Conservation (phyloP, 1,284 basidiomycete species). For the Anthracocystis setariae region DNA sequence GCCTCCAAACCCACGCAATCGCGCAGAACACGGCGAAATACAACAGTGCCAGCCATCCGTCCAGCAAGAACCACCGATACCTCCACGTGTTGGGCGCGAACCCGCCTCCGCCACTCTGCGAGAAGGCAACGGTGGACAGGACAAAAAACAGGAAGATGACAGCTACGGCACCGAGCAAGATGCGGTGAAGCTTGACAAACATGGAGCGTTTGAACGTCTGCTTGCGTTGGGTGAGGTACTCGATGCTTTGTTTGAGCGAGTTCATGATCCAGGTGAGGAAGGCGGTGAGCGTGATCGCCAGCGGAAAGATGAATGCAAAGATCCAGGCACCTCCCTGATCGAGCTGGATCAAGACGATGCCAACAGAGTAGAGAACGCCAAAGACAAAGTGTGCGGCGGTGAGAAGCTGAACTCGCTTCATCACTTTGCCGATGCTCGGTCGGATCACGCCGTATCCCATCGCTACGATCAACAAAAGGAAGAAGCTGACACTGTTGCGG, state of each 20-base stretch:
- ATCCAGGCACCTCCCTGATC: slow-evolving; percentile 72
- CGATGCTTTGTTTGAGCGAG: slow-evolving; percentile 61
- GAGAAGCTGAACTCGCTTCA: slow-evolving; percentile 80
- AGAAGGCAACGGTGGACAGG: slow-evolving; percentile 89
- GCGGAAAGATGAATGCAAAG: slow-evolving; percentile 78
- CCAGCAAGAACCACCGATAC: slow-evolving; percentile 92
- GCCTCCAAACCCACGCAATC: slow-evolving; percentile 92
- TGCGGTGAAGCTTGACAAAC: slow-evolving; percentile 78
- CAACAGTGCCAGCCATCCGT: slow-evolving; percentile 87
- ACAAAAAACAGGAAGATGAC: slow-evolving; percentile 87
- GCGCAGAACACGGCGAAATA: slow-evolving; percentile 75
- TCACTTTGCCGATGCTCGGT: slow-evolving; percentile 80
- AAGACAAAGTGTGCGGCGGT: slow-evolving; percentile 89
- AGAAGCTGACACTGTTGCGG: slow-evolving; percentile 91
- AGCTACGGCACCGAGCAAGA: slow-evolving; percentile 84
- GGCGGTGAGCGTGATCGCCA: slow-evolving; percentile 90
- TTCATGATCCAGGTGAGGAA: slow-evolving; percentile 86
- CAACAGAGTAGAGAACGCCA: slow-evolving; percentile 75
- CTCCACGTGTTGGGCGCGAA: slow-evolving; percentile 94
- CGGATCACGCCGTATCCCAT: slow-evolving; percentile 69
- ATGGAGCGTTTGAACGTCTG: slow-evolving; percentile 65
- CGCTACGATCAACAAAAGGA: slow-evolving; percentile 86
- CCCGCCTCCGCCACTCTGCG: slow-evolving; percentile 87
- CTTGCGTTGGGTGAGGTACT: slow-evolving; percentile 57
- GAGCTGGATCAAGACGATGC: slow-evolving; percentile 74